phyloP scores from a whole-genome alignment of 257 asterid species.

The Dorcoceras hygrometricum region DNA sequence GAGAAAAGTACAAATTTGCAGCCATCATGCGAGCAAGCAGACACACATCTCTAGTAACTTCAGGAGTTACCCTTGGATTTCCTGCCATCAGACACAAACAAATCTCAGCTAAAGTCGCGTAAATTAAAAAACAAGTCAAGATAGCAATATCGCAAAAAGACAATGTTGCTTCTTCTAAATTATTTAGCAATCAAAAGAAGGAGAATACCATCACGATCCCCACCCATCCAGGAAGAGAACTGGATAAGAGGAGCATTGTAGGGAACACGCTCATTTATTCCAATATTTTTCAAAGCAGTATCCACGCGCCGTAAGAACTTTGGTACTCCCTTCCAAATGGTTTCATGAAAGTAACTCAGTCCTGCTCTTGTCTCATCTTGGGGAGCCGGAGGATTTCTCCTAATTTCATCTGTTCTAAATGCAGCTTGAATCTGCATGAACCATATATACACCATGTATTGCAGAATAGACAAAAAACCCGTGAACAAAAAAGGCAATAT shows the following conservation, averaged over 20 bases:
- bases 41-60: constrained; percentile 66
- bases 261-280: constrained; percentile 89
- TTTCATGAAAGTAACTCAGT: constrained; percentile 95
- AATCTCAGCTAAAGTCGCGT: not conserved
- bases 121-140: not conserved
- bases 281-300: constrained; percentile 92
- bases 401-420: constrained; percentile 91
- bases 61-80: not conserved
- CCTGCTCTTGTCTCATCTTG: constrained; percentile 99
- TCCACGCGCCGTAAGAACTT: constrained; percentile 86
- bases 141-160: not conserved
- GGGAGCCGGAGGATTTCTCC: constrained; percentile 95
- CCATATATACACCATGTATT: constrained; percentile 8
- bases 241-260: constrained; percentile 91
- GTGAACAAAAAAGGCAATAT: not conserved
- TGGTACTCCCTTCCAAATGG: constrained; percentile 97
- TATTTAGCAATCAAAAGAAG: not conserved
- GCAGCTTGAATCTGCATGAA: constrained; percentile 87
- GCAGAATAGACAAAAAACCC: not conserved
- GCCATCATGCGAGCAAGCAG: constrained; percentile 96
- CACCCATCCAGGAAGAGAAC: constrained; percentile 99
- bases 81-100: constrained; percentile 2
- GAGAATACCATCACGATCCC: constrained; percentile 86
- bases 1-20: constrained; percentile 72
- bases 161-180: not conserved